These are phyloP conservation scores for Mortierella sp. DNA, from an alignment of 371 early-diverging fungal species.

Conservation along the genomic window DNA sequence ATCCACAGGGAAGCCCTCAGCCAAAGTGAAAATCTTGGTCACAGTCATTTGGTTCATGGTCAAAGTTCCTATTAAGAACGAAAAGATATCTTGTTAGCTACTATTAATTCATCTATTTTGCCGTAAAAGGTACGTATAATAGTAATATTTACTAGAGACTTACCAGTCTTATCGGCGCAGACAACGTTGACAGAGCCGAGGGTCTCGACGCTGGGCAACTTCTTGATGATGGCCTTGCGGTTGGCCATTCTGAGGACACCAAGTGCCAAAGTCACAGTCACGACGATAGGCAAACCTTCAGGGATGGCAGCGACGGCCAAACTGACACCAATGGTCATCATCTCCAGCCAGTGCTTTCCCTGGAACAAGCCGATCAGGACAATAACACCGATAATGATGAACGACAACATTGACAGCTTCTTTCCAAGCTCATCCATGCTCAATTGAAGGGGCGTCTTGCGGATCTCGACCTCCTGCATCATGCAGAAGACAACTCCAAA, in stretches of 20 bases:
- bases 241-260: slow-evolving; percentile 94
- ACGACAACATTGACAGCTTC: slow-evolving; percentile 87
- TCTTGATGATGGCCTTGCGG: slow-evolving; percentile 90
- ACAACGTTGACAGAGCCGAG: slow-evolving; percentile 93
- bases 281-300: slow-evolving; percentile 94
- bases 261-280: slow-evolving; percentile 92
- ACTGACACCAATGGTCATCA: slow-evolving; percentile 95
- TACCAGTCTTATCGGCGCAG: slow-evolving; percentile 95
- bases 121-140: no score
- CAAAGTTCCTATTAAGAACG: slow-evolving; percentile 71
- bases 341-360: slow-evolving; percentile 91
- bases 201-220: slow-evolving; percentile 92
- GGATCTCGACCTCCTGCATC: slow-evolving; percentile 88
- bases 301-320: slow-evolving; percentile 97
- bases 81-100: neutral
- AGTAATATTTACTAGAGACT: neutral
- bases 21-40: slow-evolving; percentile 78
- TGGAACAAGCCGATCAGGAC: slow-evolving; percentile 91
- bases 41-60: slow-evolving; percentile 92
- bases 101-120: neutral
- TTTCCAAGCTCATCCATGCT: slow-evolving; percentile 93
- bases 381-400: slow-evolving; percentile 91
- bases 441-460: slow-evolving; percentile 88
- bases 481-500: slow-evolving; percentile 88
- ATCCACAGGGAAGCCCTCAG: slow-evolving; percentile 74